phyloP scores from a whole-genome alignment of 495 filamentous ascomycete species.

The Clohesyomyces aquaticus region DNA sequence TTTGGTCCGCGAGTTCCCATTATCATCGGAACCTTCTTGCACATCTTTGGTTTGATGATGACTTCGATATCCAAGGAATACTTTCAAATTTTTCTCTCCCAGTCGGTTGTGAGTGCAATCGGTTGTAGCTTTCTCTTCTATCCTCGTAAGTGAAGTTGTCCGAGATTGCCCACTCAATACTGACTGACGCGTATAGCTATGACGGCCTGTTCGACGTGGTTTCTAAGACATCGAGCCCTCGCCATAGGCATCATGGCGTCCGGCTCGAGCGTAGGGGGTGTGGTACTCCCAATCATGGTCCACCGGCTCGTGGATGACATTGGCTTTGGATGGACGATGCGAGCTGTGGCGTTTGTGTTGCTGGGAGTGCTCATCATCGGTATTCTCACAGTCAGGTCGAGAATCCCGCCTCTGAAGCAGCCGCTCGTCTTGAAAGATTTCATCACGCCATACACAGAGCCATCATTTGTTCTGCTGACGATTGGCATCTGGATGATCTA shows the following conservation, averaged over 20 bases:
- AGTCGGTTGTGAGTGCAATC: slow-evolving; percentile 42
- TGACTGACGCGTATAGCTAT: slow-evolving; percentile 6
- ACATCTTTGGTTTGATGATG: slow-evolving; percentile 47
- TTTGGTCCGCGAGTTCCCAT: slow-evolving; percentile 2
- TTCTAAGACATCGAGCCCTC: slow-evolving; percentile 5
- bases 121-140: slow-evolving; percentile 18
- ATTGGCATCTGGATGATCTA: slow-evolving; percentile 10
- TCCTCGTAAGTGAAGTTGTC: slow-evolving; percentile 3
- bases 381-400: slow-evolving; percentile 28
- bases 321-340: slow-evolving; percentile 57
- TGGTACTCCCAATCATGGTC: slow-evolving; percentile 46
- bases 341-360: slow-evolving; percentile 56
- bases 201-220: slow-evolving; percentile 18
- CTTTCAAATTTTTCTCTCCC: slow-evolving; percentile 54
- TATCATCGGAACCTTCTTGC: slow-evolving; percentile 38
- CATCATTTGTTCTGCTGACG: slow-evolving; percentile 5
- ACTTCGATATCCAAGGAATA: slow-evolving; percentile 50
- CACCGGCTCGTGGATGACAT: slow-evolving; percentile 47
- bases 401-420: slow-evolving; percentile 22
- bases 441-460: slow-evolving; percentile 19
- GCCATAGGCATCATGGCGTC: slow-evolving; percentile 20
- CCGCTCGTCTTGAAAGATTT: slow-evolving; percentile 1
- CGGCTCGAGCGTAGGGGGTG: slow-evolving; percentile 38
- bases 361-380: slow-evolving; percentile 36
- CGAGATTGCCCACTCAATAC: neutral